Evolutionary conservation across 1,284 basidiomycete species (phyloP).

Genomic region (Leccinum pachyderme): DNA sequence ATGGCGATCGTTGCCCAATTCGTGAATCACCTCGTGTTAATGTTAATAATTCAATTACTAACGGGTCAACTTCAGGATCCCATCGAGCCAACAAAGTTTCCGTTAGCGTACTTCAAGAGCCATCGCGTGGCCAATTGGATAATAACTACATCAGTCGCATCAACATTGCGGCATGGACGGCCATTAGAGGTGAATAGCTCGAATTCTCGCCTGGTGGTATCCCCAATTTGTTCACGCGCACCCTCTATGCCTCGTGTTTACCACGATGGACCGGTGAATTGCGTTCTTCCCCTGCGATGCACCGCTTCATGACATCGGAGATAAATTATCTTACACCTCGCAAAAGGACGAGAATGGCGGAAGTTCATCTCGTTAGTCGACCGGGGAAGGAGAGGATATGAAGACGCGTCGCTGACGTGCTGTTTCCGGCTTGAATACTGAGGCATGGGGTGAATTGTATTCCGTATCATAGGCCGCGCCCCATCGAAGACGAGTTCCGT

Average conservation of each 20-base stretch:
- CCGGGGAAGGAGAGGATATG: conserved; percentile 15
- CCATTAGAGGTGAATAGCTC: conserved; percentile 12
- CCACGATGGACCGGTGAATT: conserved; percentile 30
- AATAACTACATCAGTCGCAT: conserved; percentile 5
- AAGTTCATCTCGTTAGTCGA: conserved; percentile 18
- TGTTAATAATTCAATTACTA: conserved; percentile 13
- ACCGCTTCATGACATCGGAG: conserved; percentile 33
- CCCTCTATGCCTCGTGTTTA: conserved; percentile 32
- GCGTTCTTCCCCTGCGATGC: conserved; percentile 25
- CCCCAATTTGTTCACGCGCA: conserved; percentile 16
- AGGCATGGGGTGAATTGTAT: conserved; percentile 1
- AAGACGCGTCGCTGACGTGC: conserved; percentile 3
- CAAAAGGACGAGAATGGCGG: conserved; percentile 17
- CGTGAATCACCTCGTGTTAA: conserved; percentile 24
- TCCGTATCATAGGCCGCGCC: neutral
- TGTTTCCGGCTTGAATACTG: conserved; percentile 2
- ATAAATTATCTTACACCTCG: conserved; percentile 25
- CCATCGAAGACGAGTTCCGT: conserved; percentile 7
- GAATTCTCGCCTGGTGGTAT: conserved; percentile 15
- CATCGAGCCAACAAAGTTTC: conserved; percentile 13
- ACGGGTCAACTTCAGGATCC: conserved; percentile 14
- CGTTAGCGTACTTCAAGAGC: neutral
- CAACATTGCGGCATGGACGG: conserved; percentile 6
- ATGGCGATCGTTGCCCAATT: conserved; percentile 18
- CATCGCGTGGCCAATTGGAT: conserved; percentile 7